These are phyloP conservation scores for Eutypa lata DNA, from an alignment of 2,329 filamentous ascomycete genomes.

Conservation along the genomic window DNA sequence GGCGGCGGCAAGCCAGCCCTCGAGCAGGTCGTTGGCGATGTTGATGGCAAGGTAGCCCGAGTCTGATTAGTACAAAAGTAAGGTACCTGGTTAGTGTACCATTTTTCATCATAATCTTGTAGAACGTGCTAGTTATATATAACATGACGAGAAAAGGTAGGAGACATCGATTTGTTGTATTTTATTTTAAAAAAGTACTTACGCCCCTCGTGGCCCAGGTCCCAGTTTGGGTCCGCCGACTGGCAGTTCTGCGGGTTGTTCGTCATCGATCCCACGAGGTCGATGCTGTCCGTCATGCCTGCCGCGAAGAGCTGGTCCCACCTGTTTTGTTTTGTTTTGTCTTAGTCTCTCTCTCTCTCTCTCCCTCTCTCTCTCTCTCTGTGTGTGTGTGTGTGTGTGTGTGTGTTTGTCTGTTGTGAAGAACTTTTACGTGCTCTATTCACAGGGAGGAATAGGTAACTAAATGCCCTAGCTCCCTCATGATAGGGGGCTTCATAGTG, in stretches of 20 bases:
- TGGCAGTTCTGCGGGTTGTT: slow-evolving; percentile 35
- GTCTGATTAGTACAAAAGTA: too few relatives aligned
- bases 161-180: too few relatives aligned
- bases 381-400: too few relatives aligned
- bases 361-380: too few relatives aligned
- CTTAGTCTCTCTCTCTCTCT: neutral
- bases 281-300: slow-evolving; percentile 30
- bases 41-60: slow-evolving; percentile 40
- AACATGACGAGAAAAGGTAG: too few relatives aligned
- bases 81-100: too few relatives aligned
- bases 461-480: too few relatives aligned
- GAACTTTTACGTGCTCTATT: too few relatives aligned
- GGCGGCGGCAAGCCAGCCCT: slow-evolving; percentile 33
- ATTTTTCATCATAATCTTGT: too few relatives aligned
- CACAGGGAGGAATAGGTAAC: neutral
- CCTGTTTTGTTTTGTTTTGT: neutral
- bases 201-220: slow-evolving; percentile 41
- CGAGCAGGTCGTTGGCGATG: slow-evolving; percentile 39
- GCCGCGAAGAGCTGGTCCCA: slow-evolving; percentile 37
- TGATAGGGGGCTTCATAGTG: neutral
- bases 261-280: slow-evolving; percentile 40
- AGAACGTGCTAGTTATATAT: too few relatives aligned
- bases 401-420: too few relatives aligned
- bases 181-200: too few relatives aligned
- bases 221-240: slow-evolving; percentile 29